A percentile compares a stretch with the other conserved stretches of the same genome.
These are phyloP conservation scores for Taxillus chinensis DNA, from an alignment of 164 flowering plant species.

Conservation along the genomic window DNA sequence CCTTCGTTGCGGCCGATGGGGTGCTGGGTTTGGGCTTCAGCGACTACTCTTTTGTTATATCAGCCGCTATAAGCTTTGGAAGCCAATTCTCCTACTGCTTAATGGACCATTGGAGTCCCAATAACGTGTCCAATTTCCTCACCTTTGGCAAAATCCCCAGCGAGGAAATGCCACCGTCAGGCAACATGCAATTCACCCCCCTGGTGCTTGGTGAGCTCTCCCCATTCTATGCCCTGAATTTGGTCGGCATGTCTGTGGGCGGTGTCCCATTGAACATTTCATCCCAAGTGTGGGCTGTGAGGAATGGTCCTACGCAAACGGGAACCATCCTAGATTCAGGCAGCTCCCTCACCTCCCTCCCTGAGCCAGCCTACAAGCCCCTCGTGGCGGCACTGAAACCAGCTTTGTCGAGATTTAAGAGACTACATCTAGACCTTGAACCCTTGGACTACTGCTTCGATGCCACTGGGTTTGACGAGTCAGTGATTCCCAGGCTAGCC, in stretches of 20 bases:
- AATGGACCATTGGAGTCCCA: slow-evolving; percentile 57
- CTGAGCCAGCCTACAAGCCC: slow-evolving; percentile 39
- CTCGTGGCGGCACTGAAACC: slow-evolving; percentile 29
- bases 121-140: slow-evolving; percentile 39
- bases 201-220: slow-evolving; percentile 21
- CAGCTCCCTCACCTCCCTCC: slow-evolving; percentile 40
- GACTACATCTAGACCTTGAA: slow-evolving; percentile 8
- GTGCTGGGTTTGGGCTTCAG: slow-evolving; percentile 51
- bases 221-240: slow-evolving; percentile 36
- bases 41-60: slow-evolving; percentile 33
- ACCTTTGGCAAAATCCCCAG: slow-evolving; percentile 24
- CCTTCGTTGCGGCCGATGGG: slow-evolving; percentile 44
- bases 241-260: slow-evolving; percentile 47
- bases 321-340: slow-evolving; percentile 67
- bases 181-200: slow-evolving; percentile 22
- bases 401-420: slow-evolving; percentile 14
- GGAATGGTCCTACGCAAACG: slow-evolving; percentile 12
- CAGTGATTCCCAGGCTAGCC: slow-evolving; percentile 31
- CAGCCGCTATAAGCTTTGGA: slow-evolving; percentile 23
- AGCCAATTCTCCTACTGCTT: slow-evolving; percentile 66
- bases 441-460: slow-evolving; percentile 56
- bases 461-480: slow-evolving; percentile 21
- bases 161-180: neutral
- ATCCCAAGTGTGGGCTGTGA: slow-evolving; percentile 25
- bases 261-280: slow-evolving; percentile 34